phyloP scores from a whole-genome alignment of 2,329 filamentous ascomycete genomes.

The Cytospora mali region DNA sequence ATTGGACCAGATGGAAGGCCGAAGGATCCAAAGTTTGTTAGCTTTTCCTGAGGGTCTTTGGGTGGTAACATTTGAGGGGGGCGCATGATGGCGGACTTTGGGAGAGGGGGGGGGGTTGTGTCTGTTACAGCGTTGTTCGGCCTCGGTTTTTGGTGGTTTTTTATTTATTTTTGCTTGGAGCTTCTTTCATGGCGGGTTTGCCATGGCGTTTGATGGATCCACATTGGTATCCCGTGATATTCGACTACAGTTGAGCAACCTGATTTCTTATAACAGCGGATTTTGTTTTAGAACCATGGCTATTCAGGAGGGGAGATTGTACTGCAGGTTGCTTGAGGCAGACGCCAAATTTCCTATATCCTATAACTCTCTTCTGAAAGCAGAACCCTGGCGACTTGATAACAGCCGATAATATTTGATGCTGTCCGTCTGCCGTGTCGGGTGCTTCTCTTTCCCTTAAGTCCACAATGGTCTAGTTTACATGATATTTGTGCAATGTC shows the following conservation, averaged over 20 bases:
- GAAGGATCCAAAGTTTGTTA: slow-evolving; percentile 92
- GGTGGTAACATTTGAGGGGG: not conserved
- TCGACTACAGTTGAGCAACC: not conserved
- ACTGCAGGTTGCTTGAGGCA: slow-evolving; percentile 9
- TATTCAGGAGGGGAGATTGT: not conserved
- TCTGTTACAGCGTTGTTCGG: not conserved
- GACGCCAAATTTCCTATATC: slow-evolving; percentile 14
- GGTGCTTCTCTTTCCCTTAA: not conserved
- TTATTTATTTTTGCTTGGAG: not conserved
- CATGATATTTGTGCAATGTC: no score
- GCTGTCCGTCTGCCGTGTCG: not conserved
- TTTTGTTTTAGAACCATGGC: not conserved
- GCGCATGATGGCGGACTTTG: not conserved
- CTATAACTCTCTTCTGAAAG: not conserved
- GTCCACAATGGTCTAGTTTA: no score
- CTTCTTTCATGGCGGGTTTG: not conserved
- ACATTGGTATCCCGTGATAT: not conserved
- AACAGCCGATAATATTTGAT: not conserved
- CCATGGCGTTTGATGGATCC: slow-evolving; percentile 20
- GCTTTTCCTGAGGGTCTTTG: slow-evolving; percentile 65
- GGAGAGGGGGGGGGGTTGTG: not conserved
- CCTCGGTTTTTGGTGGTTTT: no score
- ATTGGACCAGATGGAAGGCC: slow-evolving; percentile 88
- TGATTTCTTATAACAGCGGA: not conserved
- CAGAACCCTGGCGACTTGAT: not conserved